Percentiles rank a stretch among this genome's conserved stretches.
Conservation (phyloP, 2,329 filamentous ascomycete genomes). For the Cladosporium sp. region DNA sequence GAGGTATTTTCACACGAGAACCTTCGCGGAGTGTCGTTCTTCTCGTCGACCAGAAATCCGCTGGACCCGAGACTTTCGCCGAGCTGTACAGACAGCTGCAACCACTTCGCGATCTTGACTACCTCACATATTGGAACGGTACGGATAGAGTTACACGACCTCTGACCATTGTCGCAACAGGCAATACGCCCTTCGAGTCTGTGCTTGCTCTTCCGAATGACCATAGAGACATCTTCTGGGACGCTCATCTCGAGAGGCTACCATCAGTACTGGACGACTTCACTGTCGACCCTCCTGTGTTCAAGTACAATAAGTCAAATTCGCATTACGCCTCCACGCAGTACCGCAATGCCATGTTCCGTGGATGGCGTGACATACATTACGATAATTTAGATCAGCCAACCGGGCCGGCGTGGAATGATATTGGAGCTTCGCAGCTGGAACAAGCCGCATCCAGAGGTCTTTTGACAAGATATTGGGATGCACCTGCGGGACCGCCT, state of each 20-base stretch:
- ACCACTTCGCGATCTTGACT: conserved; percentile 52
- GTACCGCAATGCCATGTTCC: conserved; percentile 1
- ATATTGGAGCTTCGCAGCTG: background rate
- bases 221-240: conserved; percentile 3
- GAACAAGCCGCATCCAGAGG: conserved; percentile 43
- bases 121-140: conserved; percentile 56
- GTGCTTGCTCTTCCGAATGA: conserved; percentile 37
- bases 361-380: background rate
- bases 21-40: background rate
- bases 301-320: conserved; percentile 22
- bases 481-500: conserved; percentile 59
- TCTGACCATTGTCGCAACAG: conserved; percentile 57
- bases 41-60: conserved; percentile 1
- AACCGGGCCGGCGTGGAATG: background rate
- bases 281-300: background rate
- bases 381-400: background rate
- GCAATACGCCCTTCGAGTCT: conserved; percentile 54
- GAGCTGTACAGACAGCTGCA: conserved; percentile 42
- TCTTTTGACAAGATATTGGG: conserved; percentile 63
- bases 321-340: conserved; percentile 21
- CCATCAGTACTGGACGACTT: background rate
- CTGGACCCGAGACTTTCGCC: background rate
- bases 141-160: conserved; percentile 44
- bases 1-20: background rate
- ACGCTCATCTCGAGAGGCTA: background rate